These are phyloP conservation scores for Colletotrichum sp. DNA, from an alignment of 2,329 filamentous ascomycete genomes.

Conservation along the genomic window DNA sequence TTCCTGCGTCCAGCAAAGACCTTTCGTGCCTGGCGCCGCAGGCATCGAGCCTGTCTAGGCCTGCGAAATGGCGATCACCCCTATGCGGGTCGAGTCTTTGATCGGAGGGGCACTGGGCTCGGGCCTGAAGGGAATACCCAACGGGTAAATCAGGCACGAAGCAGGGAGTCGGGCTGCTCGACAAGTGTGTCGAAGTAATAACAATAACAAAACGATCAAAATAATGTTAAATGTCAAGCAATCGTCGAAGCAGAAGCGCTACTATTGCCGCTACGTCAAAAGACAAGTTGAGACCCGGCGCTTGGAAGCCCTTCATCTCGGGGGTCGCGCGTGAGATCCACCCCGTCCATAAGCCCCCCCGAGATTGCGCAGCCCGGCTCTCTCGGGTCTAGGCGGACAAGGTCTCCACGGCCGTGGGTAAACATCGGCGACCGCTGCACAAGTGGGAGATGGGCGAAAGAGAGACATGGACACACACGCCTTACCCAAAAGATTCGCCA, in stretches of 20 bases:
- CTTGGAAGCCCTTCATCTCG: neutral
- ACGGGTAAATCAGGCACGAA: neutral
- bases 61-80: slow-evolving; percentile 5
- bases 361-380: neutral
- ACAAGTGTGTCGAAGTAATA: neutral
- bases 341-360: neutral
- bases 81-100: neutral
- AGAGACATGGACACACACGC: neutral
- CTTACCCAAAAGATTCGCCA: neutral
- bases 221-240: neutral
- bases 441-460: neutral
- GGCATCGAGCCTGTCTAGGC: neutral
- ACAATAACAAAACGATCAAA: neutral
- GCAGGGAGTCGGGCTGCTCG: neutral
- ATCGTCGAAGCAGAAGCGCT: neutral
- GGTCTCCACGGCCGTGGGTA: neutral
- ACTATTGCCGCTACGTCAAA: neutral
- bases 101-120: neutral
- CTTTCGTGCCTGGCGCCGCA: slow-evolving; percentile 8
- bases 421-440: neutral
- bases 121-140: neutral
- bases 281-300: neutral
- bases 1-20: neutral
- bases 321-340: neutral
- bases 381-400: neutral